These are phyloP conservation scores for Pelargonium fulgidum DNA, from an alignment of 441 rosid genomes.

Conservation along the genomic window DNA sequence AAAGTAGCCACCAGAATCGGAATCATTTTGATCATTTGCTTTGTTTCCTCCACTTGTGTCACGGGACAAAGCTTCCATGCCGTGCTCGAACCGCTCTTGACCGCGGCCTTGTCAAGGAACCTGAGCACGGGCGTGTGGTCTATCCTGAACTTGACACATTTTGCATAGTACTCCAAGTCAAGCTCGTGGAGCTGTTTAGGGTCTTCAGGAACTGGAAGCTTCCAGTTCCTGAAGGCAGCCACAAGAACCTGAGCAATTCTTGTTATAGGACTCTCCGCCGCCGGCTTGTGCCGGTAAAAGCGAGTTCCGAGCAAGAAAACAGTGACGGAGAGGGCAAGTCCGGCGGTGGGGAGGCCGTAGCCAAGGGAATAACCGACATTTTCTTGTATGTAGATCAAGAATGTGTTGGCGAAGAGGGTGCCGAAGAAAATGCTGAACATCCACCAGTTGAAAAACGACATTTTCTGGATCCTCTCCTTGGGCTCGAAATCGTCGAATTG, in stretches of 20 bases:
- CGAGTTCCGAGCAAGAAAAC: constrained; percentile 66
- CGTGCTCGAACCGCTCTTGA: constrained; percentile 39
- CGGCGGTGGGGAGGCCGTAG: constrained; percentile 66
- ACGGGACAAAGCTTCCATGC: constrained; percentile 61
- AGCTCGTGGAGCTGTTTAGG: constrained; percentile 49
- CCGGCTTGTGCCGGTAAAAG: constrained; percentile 59
- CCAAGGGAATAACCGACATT: constrained; percentile 82
- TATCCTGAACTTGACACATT: constrained; percentile 46
- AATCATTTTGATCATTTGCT: constrained; percentile 77
- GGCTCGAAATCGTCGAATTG: constrained; percentile 81
- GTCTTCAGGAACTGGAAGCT: constrained; percentile 33
- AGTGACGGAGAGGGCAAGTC: constrained; percentile 45
- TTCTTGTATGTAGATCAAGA: constrained; percentile 79
- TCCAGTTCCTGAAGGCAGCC: constrained; percentile 57
- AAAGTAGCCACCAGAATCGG: constrained; percentile 60
- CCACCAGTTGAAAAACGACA: constrained; percentile 98
- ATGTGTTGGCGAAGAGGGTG: constrained; percentile 74
- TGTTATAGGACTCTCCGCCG: constrained; percentile 63
- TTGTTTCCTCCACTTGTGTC: constrained; percentile 85
- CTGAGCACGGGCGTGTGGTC: constrained; percentile 54
- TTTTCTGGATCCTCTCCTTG: constrained; percentile 62
- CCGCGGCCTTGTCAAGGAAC: constrained; percentile 60
- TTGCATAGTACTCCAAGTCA: constrained; percentile 32
- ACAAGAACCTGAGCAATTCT: constrained; percentile 68
- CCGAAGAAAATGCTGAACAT: constrained; percentile 89